phyloP scores from a whole-genome alignment of 1,284 basidiomycete species.

The Macrocystidia cucumis region DNA sequence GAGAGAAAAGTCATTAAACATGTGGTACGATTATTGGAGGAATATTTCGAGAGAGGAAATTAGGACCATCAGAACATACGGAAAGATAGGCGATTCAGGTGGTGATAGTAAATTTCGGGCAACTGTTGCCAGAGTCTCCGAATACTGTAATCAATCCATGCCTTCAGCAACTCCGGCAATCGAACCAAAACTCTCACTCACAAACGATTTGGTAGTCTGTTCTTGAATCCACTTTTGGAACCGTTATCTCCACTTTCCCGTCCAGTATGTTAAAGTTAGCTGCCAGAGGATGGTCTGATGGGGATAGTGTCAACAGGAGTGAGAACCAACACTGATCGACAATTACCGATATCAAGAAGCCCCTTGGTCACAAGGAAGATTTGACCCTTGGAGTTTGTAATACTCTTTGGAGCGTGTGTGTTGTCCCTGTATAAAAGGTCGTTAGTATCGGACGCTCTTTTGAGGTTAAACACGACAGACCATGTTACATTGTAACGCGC shows the following conservation, averaged over 20 bases:
- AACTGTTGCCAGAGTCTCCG: slow-evolving; percentile 25
- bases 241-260: slow-evolving; percentile 21
- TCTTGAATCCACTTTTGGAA: slow-evolving; percentile 23
- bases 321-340: neutral
- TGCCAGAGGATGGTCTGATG: slow-evolving; percentile 17
- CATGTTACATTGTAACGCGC: slow-evolving; percentile 24
- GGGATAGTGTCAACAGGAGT: slow-evolving; percentile 1
- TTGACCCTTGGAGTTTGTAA: slow-evolving; percentile 27
- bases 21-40: too few relatives aligned
- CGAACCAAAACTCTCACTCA: slow-evolving; percentile 23
- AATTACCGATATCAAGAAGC: slow-evolving; percentile 19
- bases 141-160: slow-evolving; percentile 19
- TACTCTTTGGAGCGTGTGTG: slow-evolving; percentile 18
- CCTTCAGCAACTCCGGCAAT: neutral
- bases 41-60: too few relatives aligned
- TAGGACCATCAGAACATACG: neutral
- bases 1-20: too few relatives aligned
- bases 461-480: slow-evolving; percentile 16
- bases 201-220: slow-evolving; percentile 26
- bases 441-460: neutral
- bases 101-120: slow-evolving; percentile 13
- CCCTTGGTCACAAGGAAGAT: slow-evolving; percentile 23
- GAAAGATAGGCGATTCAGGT: slow-evolving; percentile 6
- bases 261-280: slow-evolving; percentile 22
- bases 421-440: slow-evolving; percentile 22